Evolutionary conservation across 179 eudicot species (phyloP).

Genomic region (Vitellaria paradoxa): DNA sequence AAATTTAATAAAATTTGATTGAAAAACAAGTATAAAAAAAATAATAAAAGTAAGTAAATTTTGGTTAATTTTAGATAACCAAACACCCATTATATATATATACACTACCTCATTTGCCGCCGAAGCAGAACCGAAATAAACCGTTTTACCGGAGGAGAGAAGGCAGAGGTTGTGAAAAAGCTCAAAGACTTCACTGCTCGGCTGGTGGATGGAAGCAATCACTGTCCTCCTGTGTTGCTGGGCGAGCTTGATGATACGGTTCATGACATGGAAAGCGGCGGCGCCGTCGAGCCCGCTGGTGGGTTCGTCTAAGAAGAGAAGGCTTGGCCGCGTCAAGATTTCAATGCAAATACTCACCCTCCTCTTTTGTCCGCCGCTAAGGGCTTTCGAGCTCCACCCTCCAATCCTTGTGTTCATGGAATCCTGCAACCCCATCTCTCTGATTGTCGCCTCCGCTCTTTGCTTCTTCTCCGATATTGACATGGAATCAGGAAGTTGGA

Average conservation of each 20-base stretch:
- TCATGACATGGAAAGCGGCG: constrained; percentile 55
- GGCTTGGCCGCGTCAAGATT: constrained; percentile 47
- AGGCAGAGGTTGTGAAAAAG: constrained; percentile 30
- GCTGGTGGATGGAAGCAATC: constrained; percentile 29
- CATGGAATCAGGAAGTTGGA: constrained; percentile 46
- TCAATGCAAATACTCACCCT: constrained; percentile 58
- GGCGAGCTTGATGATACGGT: constrained; percentile 29
- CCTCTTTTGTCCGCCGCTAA: constrained; percentile 60
- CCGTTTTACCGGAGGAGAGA: constrained; percentile 22
- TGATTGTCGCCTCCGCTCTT: constrained; percentile 41
- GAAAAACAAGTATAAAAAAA: too few species aligned
- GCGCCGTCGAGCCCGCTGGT: constrained; percentile 66
- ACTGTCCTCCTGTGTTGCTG: constrained; percentile 24
- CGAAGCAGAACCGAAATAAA: constrained; percentile 24
- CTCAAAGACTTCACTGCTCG: constrained; percentile 28
- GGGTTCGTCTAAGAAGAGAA: constrained; percentile 61
- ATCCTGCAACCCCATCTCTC: constrained; percentile 54
- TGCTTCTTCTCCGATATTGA: constrained; percentile 35
- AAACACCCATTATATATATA: too few species aligned
- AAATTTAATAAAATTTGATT: too few species aligned
- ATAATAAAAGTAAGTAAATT: too few species aligned
- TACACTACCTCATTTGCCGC: constrained; percentile 26
- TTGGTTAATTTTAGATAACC: too few species aligned
- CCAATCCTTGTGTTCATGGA: constrained; percentile 48
- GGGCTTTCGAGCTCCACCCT: constrained; percentile 45